Conservation (phyloP, 495 filamentous ascomycete species). For the Lentithecium fluviatile region DNA sequence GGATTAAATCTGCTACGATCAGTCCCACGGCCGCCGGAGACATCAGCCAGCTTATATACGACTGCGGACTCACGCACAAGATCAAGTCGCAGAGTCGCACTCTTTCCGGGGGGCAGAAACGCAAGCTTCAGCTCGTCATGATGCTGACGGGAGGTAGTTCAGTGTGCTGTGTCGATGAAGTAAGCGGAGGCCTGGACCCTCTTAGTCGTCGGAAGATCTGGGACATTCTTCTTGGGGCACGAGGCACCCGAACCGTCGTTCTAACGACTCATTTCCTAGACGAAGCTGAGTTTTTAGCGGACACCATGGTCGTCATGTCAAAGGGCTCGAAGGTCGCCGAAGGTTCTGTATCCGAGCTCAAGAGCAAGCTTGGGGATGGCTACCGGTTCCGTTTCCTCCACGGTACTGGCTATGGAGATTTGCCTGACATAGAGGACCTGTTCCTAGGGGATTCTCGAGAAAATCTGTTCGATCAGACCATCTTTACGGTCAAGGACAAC, state of each 20-base stretch:
- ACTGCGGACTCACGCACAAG: slow-evolving; percentile 71
- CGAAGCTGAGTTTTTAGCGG: slow-evolving; percentile 45
- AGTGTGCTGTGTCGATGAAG: slow-evolving; percentile 87
- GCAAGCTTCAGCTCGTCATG: slow-evolving; percentile 89
- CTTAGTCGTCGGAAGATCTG: slow-evolving; percentile 80
- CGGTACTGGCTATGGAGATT: slow-evolving; percentile 43
- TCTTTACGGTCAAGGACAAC: slow-evolving; percentile 62
- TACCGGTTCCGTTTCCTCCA: slow-evolving; percentile 72
- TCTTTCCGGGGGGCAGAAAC: slow-evolving; percentile 82
- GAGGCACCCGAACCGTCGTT: slow-evolving; percentile 74
- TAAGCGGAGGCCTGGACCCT: slow-evolving; percentile 78
- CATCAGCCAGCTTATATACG: slow-evolving; percentile 58
- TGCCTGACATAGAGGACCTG: slow-evolving; percentile 53
- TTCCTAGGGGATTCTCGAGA: slow-evolving; percentile 52
- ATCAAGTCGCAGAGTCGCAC: slow-evolving; percentile 62
- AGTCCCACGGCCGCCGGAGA: slow-evolving; percentile 50
- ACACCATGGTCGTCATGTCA: slow-evolving; percentile 44
- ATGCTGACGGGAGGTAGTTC: slow-evolving; percentile 84
- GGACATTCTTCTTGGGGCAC: slow-evolving; percentile 80
- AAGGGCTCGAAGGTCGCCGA: slow-evolving; percentile 41
- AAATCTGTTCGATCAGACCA: slow-evolving; percentile 64
- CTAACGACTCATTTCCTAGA: slow-evolving; percentile 67
- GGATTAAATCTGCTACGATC: slow-evolving; percentile 60
- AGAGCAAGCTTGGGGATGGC: slow-evolving; percentile 49
- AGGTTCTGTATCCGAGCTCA: slow-evolving; percentile 41